Evolutionary conservation across 257 asterid genomes (phyloP), one percentile per base, ranked within the genome.

Genomic region (Oldenlandia corymbosa): DNA sequence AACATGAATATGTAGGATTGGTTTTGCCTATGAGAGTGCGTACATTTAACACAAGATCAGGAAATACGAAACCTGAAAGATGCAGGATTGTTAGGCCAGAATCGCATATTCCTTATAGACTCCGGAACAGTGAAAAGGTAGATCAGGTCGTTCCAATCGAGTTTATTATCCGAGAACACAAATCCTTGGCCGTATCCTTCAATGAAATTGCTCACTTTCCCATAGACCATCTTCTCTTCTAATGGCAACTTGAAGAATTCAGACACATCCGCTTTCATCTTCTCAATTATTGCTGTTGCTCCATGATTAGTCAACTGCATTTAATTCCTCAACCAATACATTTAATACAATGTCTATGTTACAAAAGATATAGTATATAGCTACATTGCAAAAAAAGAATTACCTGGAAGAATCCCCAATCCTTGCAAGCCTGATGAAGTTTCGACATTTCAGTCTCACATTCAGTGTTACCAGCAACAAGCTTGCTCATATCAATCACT

Each of bases 131-230:
- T 28, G 32, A 58, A 10, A 50, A 73, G 56, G 71, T 69, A 62
- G 64, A 77, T 74, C 76, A 73, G 69, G 68, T 73, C 82, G 0
- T 68, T 69, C 79, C 82, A 76, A 13, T 76, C 81, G 10, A 76
- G 77, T 68, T 72, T 76, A 59, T 76, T 78, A 68, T 76, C 78
- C 42, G 79, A 69, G 21, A 77, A 46, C 4, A 77, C 82, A 53
- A 77, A 77, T 10, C 76, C 79, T 41, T 73, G 82, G 0, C 82
- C 82, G 62, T 77, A 73, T 1, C 82, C 76, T 70, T 77, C 82
- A 56, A 77, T 45, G 27, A 17, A 45, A 49, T 73, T 67, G 56
- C 76, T 66, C 14, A 41, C 56, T 43, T 77, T 76, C 18, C 46
- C 75, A 65, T 24, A 68, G 13, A 27, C 59, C 73, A 62, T 69